Conservation (phyloP, 495 filamentous ascomycete species). For the Penicillium riverlandense region DNA sequence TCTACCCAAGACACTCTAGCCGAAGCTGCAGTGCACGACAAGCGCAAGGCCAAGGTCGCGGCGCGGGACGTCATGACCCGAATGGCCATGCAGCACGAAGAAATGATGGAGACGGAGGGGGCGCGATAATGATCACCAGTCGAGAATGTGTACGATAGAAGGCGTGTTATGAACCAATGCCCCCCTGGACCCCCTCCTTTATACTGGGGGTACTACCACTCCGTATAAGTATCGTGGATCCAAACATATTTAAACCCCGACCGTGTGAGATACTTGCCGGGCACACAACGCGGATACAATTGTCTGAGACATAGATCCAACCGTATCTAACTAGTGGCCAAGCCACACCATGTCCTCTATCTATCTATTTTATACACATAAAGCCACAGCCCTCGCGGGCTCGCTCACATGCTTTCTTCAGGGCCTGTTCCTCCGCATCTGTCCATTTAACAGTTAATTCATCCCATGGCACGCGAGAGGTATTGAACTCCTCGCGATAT, state of each 20-base stretch:
- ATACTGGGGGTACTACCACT: too few relatives aligned
- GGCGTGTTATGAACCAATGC: too few relatives aligned
- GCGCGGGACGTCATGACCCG: slow-evolving; percentile 31
- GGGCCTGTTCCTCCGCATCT: slow-evolving; percentile 71
- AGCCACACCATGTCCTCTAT: not conserved
- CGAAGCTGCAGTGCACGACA: slow-evolving; percentile 10
- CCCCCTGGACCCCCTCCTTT: too few relatives aligned
- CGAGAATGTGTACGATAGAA: not conserved
- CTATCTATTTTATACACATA: slow-evolving; percentile 60
- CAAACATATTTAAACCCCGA: too few relatives aligned
- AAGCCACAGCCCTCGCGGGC: slow-evolving; percentile 79
- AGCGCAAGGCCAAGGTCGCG: slow-evolving; percentile 31
- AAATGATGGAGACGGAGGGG: slow-evolving; percentile 34
- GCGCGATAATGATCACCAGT: slow-evolving; percentile 6
- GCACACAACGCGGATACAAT: too few relatives aligned
- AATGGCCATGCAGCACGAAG: slow-evolving; percentile 37
- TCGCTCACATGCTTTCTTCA: slow-evolving; percentile 59
- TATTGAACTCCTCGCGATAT: slow-evolving; percentile 68
- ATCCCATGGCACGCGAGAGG: slow-evolving; percentile 71
- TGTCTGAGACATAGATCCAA: too few relatives aligned
- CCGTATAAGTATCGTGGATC: too few relatives aligned
- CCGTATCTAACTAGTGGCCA: not conserved
- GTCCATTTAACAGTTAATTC: slow-evolving; percentile 86
- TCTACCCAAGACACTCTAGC: too few relatives aligned
- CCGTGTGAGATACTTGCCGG: too few relatives aligned